Conservation (phyloP, 345 rosid species). For the Eutrema japonicum region DNA sequence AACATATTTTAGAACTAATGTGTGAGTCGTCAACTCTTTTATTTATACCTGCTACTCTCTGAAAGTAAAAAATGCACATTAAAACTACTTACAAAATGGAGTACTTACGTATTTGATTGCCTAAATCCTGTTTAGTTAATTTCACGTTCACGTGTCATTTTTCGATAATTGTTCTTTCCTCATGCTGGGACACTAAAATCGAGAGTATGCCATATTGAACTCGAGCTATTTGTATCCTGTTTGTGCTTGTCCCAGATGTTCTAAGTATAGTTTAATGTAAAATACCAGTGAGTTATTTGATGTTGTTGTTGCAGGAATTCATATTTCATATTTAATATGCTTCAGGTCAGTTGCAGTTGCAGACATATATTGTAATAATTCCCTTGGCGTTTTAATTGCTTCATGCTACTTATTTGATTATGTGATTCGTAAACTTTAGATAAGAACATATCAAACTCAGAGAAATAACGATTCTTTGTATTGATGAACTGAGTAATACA, state of each 20-base stretch:
- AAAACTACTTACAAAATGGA: background rate
- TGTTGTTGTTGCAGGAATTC: slow-evolving; percentile 68
- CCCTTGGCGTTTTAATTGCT: slow-evolving; percentile 10
- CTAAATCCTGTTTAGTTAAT: slow-evolving; percentile 5
- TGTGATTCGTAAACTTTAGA: background rate
- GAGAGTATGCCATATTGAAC: background rate
- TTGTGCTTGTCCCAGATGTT: slow-evolving; percentile 2
- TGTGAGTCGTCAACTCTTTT: background rate
- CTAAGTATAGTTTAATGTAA: background rate
- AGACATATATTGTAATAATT: slow-evolving; percentile 15
- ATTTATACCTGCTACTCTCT: slow-evolving; percentile 4
- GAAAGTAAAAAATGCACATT: background rate
- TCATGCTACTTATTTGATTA: slow-evolving; percentile 6
- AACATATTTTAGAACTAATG: background rate
- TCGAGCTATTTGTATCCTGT: background rate
- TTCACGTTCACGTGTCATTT: background rate
- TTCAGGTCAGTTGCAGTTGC: slow-evolving; percentile 61
- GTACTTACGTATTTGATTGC: slow-evolving; percentile 2
- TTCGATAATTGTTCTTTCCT: slow-evolving; percentile 4
- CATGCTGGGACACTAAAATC: slow-evolving; percentile 6
- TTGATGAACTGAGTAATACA: too few relatives aligned
- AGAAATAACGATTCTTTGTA: too few relatives aligned
- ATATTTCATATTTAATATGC: slow-evolving; percentile 80
- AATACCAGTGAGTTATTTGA: slow-evolving; percentile 21
- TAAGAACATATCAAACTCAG: too few relatives aligned